These are phyloP conservation scores for Halenospora varia DNA, from an alignment of 495 filamentous ascomycete genomes.

Conservation along the genomic window DNA sequence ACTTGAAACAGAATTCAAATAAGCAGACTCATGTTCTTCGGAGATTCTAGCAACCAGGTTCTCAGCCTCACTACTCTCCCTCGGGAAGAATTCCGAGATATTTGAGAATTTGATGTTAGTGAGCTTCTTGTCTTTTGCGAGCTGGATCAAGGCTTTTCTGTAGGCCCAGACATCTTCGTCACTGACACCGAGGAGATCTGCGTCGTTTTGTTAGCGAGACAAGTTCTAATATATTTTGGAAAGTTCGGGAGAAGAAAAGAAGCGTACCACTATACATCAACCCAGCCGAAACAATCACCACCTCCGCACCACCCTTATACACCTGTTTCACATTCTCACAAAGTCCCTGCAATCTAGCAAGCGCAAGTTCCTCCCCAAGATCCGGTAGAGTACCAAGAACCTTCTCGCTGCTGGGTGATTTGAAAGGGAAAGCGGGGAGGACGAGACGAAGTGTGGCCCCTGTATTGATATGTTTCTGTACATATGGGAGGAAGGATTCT, in stretches of 20 bases:
- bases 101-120: neutral
- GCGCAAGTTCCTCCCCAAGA: constrained; percentile 45
- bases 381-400: constrained; percentile 45
- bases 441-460: neutral
- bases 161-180: constrained; percentile 48
- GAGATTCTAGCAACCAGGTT: neutral
- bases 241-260: neutral
- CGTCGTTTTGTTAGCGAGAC: too few species aligned
- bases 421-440: constrained; percentile 51
- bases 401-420: constrained; percentile 43
- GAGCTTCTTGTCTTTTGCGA: constrained; percentile 22
- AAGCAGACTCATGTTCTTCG: neutral
- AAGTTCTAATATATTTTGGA: neutral
- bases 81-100: too few species aligned
- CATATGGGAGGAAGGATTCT: neutral
- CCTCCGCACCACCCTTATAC: constrained; percentile 40
- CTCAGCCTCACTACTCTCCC: too few species aligned
- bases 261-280: constrained; percentile 45
- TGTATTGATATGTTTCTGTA: neutral
- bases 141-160: constrained; percentile 45
- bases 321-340: constrained; percentile 38
- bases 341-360: constrained; percentile 38
- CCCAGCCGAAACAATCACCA: constrained; percentile 50
- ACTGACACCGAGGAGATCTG: constrained; percentile 44
- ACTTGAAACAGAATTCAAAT: neutral